phyloP scores from a whole-genome alignment of 176 grass and related monocot genomes.

The Urochloa ruziziensis region DNA sequence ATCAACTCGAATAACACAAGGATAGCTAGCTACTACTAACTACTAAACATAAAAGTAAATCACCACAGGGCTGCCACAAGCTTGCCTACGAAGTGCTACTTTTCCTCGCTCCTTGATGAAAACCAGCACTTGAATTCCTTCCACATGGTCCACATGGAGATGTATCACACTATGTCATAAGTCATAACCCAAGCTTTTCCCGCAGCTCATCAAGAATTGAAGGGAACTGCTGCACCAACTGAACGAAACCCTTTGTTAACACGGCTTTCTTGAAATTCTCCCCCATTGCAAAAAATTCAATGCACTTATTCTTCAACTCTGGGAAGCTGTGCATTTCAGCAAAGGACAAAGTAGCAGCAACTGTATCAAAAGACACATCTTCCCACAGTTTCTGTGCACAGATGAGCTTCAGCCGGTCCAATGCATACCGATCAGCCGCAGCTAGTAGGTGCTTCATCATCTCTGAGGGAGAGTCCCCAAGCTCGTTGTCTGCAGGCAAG shows the following conservation, averaged over 20 bases:
- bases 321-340: constrained; percentile 38
- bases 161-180: too few species aligned
- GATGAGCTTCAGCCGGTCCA: constrained; percentile 41
- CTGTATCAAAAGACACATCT: constrained; percentile 20
- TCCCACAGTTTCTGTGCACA: constrained; percentile 47
- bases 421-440: constrained; percentile 41
- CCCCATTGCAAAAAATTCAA: constrained; percentile 31
- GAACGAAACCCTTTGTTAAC: not conserved
- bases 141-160: not conserved
- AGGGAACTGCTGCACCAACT: constrained; percentile 29
- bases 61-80: too few species aligned
- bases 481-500: not conserved
- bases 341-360: constrained; percentile 18
- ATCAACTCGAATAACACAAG: too few species aligned
- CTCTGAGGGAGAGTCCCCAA: not conserved
- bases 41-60: too few species aligned
- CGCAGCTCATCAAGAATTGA: not conserved
- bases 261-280: constrained; percentile 41
- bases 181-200: not conserved
- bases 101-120: too few species aligned
- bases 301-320: constrained; percentile 51
- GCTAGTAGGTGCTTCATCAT: not conserved
- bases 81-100: too few species aligned
- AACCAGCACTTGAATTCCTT: too few species aligned
- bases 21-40: too few species aligned